Percentiles rank a stretch among this genome's conserved stretches.
phyloP scores from a whole-genome alignment of 1,284 basidiomycete genomes.

The Mycena sp. region DNA sequence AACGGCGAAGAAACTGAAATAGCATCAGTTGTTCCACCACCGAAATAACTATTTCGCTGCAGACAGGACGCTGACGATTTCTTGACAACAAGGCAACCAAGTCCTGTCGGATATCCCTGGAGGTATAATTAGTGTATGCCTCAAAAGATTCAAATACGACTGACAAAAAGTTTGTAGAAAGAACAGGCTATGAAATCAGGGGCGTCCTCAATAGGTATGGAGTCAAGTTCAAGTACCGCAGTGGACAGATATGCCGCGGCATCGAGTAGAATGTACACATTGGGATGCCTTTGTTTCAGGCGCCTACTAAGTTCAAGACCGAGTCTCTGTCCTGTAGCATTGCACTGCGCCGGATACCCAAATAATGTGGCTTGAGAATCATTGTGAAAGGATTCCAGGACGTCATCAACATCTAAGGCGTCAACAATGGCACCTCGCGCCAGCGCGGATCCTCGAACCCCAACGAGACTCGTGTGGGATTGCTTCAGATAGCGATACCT shows the following conservation, averaged over 20 bases:
- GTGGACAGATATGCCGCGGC: slow-evolving; percentile 30
- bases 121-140: neutral
- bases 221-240: slow-evolving; percentile 28
- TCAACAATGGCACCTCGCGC: slow-evolving; percentile 21
- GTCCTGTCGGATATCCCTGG: slow-evolving; percentile 27
- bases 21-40: slow-evolving; percentile 30
- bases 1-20: slow-evolving; percentile 27
- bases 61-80: slow-evolving; percentile 20
- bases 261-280: slow-evolving; percentile 20
- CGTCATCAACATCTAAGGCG: slow-evolving; percentile 17
- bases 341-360: slow-evolving; percentile 31
- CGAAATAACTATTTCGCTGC: slow-evolving; percentile 25
- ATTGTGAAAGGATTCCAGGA: slow-evolving; percentile 13
- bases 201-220: slow-evolving; percentile 22
- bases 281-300: slow-evolving; percentile 18
- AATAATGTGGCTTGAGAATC: slow-evolving; percentile 15
- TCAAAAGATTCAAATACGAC: neutral
- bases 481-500: slow-evolving; percentile 28
- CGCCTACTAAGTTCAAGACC: slow-evolving; percentile 19
- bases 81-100: slow-evolving; percentile 30
- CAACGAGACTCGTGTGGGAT: slow-evolving; percentile 32
- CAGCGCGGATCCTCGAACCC: slow-evolving; percentile 27
- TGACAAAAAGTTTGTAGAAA: slow-evolving; percentile 27
- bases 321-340: slow-evolving; percentile 28
- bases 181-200: slow-evolving; percentile 31